These are phyloP conservation scores for Sporisorium reilianum DNA, from an alignment of 1,284 basidiomycete genomes.

Conservation along the genomic window DNA sequence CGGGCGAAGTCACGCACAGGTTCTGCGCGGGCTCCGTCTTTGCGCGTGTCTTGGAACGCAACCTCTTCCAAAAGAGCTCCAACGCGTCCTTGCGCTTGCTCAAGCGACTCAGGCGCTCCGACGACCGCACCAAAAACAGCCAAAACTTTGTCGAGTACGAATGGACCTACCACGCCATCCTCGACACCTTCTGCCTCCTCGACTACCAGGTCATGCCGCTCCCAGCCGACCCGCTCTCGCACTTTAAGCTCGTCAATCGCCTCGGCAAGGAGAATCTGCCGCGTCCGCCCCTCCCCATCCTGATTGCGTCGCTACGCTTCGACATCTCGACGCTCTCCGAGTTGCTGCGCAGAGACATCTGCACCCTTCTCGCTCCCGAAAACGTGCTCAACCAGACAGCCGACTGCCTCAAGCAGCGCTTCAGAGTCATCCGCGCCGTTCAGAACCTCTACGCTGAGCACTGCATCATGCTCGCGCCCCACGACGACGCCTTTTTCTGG, in stretches of 20 bases:
- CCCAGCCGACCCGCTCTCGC: constrained; percentile 14
- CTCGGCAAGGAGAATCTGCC: constrained; percentile 30
- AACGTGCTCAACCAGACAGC: constrained; percentile 19
- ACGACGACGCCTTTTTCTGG: constrained; percentile 34
- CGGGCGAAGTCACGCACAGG: constrained; percentile 26
- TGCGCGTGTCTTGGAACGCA: constrained; percentile 13
- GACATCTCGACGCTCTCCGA: constrained; percentile 35
- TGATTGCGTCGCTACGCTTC: constrained; percentile 23
- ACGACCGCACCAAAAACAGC: constrained; percentile 1
- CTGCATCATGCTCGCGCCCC: constrained; percentile 27
- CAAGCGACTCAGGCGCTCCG: constrained; percentile 9
- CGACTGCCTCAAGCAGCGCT: constrained; percentile 17
- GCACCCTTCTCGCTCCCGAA: constrained; percentile 26
- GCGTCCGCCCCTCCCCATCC: constrained; percentile 17
- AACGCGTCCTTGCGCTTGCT: constrained; percentile 8
- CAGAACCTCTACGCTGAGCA: constrained; percentile 32
- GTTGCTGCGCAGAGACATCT: constrained; percentile 29
- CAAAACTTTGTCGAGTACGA: constrained; percentile 12
- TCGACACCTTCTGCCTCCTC: constrained; percentile 35
- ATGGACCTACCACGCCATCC: neutral
- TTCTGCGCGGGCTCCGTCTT: constrained; percentile 23
- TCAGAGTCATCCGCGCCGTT: constrained; percentile 25
- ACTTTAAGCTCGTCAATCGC: constrained; percentile 31
- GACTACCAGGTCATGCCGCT: constrained; percentile 34
- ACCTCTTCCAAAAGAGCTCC: constrained; percentile 16